Conservation (phyloP, 2,329 filamentous ascomycete species). For the Nemania abortiva region DNA sequence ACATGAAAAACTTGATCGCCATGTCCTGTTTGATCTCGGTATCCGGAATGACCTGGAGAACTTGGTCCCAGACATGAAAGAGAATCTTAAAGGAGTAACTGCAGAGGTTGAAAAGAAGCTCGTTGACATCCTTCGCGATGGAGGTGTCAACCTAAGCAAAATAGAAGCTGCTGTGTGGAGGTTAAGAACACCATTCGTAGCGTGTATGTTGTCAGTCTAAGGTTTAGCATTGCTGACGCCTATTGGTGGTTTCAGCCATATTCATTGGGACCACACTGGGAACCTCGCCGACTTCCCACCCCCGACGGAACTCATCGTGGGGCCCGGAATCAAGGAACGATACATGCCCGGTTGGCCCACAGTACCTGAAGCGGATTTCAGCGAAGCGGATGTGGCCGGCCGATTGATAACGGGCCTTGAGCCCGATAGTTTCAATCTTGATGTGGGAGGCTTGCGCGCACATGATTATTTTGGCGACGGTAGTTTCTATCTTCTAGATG, state of each 20-base stretch:
- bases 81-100: neutral
- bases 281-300: neutral
- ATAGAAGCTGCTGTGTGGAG: conserved; percentile 2
- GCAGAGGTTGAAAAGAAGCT: neutral
- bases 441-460: neutral
- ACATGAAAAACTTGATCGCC: neutral
- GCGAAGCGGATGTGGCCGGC: neutral
- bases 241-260: neutral
- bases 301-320: neutral
- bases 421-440: neutral
- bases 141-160: neutral
- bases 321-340: neutral
- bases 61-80: neutral
- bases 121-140: neutral
- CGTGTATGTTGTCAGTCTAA: too few species aligned
- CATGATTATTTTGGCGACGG: conserved; percentile 13
- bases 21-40: neutral
- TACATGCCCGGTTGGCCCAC: neutral
- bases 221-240: neutral
- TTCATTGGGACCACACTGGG: conserved; percentile 2
- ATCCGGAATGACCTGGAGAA: conserved; percentile 2
- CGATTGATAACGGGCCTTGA: neutral
- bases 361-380: neutral
- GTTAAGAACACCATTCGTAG: neutral
- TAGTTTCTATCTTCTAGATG: conserved; percentile 3